Base-by-base conservation (phyloP, 2,329 filamentous ascomycete species). In the Hypoxylon sp. region DNA sequence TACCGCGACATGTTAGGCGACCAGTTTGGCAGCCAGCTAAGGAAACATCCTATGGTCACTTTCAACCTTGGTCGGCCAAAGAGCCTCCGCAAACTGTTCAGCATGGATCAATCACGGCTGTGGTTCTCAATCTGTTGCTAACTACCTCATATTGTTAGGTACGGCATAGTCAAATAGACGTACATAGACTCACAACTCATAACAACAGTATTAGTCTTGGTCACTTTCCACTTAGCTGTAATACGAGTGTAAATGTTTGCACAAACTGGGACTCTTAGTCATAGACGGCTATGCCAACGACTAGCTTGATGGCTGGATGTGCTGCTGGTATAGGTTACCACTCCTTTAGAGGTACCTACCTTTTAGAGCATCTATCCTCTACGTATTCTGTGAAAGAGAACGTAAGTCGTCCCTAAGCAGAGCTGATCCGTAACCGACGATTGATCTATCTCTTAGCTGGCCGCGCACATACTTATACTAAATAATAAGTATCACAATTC, bases 161-260 rank as follows among this genome's bases (percentile, higher is more conserved):
- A 10, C 33, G 11, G 8, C 8, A 35, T 8, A 8, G 33, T 13
- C 33, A 14, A 17, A 40, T 17, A 17, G 37, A 40, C 14, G 4
- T 17, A 4, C 3, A 42, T 10, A 14, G 35, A 40, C 35, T 55
- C 51, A 17, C 35, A 25, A 30, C n/a, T 30, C 51, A 42, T 25
- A 11, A 20, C 53, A 56, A n/a, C n/a, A 42, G 7, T 17, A 6
- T 6, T 20, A 17, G 3, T 25, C 35, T 30, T 56, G 42, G 37
- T 20, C 3, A 33, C 20, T 20, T 46, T 17, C 17, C n/a, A 44
- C n/a, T 17, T 27, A 11, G 10, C 30, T 14, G 53, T 56, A 55
- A 8, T 35, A 30, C 22, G 25, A 44, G 25, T 40, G 22, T 56
- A n/a, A 2, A 44, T 56, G 54, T 56, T 56, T 56, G 54, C 22